Percentiles rank a stretch among this genome's conserved stretches.
These are phyloP conservation scores for Talaromyces pinophilus DNA, from an alignment of 2,329 filamentous ascomycete genomes.

Conservation along the genomic window DNA sequence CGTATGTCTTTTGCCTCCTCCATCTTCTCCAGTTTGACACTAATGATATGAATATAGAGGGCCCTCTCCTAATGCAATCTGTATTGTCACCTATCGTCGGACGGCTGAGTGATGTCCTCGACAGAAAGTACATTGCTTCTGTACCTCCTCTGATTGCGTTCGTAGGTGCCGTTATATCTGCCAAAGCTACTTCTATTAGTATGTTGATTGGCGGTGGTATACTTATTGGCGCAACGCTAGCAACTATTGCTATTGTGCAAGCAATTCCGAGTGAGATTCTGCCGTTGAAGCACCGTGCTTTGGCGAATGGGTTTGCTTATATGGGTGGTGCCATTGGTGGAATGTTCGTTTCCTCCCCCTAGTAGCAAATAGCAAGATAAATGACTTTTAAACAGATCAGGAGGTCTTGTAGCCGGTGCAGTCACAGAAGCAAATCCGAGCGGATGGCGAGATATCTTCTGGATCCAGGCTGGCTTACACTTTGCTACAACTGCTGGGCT, in stretches of 20 bases:
- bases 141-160: slow-evolving; percentile 18
- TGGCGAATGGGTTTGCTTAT: slow-evolving; percentile 22
- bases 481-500: slow-evolving; percentile 17
- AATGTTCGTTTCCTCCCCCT: background rate
- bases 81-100: slow-evolving; percentile 20
- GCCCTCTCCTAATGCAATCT: slow-evolving; percentile 17
- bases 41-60: slow-evolving; percentile 4
- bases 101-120: slow-evolving; percentile 18
- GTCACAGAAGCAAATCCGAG: slow-evolving; percentile 9
- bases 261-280: slow-evolving; percentile 20
- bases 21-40: background rate
- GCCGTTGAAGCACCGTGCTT: slow-evolving; percentile 20
- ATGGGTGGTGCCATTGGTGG: slow-evolving; percentile 20
- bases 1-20: background rate
- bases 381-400: background rate
- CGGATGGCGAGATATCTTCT: slow-evolving; percentile 22
- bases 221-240: slow-evolving; percentile 14
- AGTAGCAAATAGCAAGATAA: background rate
- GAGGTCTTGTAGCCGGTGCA: slow-evolving; percentile 5
- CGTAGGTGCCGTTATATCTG: slow-evolving; percentile 16
- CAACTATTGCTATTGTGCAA: slow-evolving; percentile 21
- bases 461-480: slow-evolving; percentile 21
- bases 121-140: slow-evolving; percentile 20
- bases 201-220: slow-evolving; percentile 22
- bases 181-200: slow-evolving; percentile 19